Percentiles rank a stretch among this genome's conserved stretches.
Conservation (phyloP, 345 rosid species). For the Syzygium oleosum region DNA sequence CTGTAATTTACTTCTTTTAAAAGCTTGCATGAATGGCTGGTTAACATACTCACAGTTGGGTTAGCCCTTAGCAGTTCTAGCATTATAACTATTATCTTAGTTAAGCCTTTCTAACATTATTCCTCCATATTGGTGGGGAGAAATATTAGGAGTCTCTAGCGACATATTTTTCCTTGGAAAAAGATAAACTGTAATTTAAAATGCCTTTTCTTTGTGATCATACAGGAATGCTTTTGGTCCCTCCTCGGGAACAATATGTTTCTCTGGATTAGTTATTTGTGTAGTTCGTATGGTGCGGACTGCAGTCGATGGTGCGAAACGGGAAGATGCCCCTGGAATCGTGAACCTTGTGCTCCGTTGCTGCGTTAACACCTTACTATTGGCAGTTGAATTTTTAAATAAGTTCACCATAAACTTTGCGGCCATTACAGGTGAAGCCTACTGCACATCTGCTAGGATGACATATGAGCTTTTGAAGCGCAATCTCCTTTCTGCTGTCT, state of each 20-base stretch:
- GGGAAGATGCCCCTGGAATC: conserved; percentile 61
- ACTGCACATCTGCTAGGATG: conserved; percentile 86
- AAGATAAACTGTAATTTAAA: neutral
- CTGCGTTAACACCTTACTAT: conserved; percentile 51
- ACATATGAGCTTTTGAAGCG: conserved; percentile 82
- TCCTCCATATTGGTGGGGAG: neutral
- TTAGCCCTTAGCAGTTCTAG: neutral
- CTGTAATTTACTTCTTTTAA: neutral
- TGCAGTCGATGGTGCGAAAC: conserved; percentile 70
- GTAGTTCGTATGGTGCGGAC: conserved; percentile 73
- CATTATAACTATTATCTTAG: neutral
- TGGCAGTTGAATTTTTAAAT: conserved; percentile 70
- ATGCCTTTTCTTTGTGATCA: neutral
- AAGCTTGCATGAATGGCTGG: neutral
- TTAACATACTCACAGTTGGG: neutral
- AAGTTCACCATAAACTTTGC: conserved; percentile 92
- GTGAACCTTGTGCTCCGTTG: conserved; percentile 50
- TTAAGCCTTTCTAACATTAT: neutral
- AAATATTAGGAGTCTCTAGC: neutral
- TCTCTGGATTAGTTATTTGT: conserved; percentile 77
- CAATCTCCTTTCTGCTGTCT: conserved; percentile 83
- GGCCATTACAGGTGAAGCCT: conserved; percentile 86
- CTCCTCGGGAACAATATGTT: conserved; percentile 74
- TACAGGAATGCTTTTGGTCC: conserved; percentile 84
- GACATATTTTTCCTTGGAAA: neutral